Conservation (phyloP, 768 basidiomycete species). For the Saitozyma podzolica region DNA sequence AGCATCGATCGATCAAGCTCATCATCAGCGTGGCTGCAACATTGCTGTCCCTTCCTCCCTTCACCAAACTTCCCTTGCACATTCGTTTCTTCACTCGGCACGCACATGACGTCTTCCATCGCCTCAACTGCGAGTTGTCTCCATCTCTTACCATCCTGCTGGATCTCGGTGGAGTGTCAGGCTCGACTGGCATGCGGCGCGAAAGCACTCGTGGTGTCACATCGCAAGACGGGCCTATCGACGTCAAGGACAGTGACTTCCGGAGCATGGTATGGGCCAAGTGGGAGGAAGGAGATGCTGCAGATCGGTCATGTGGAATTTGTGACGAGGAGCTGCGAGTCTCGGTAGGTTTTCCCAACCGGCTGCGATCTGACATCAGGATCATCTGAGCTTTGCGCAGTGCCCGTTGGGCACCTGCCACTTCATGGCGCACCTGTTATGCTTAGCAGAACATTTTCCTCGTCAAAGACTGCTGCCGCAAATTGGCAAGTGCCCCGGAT, state of each 20-base stretch:
- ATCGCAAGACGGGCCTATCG: slow-evolving; percentile 35
- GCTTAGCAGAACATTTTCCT: slow-evolving; percentile 43
- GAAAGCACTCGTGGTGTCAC: slow-evolving; percentile 28
- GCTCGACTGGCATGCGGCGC: slow-evolving; percentile 22
- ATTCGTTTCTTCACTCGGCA: slow-evolving; percentile 69
- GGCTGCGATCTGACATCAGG: slow-evolving; percentile 38
- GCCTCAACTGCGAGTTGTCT: slow-evolving; percentile 16
- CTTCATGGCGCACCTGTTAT: slow-evolving; percentile 39
- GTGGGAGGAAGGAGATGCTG: slow-evolving; percentile 17
- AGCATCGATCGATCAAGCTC: slow-evolving; percentile 2
- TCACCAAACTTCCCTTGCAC: slow-evolving; percentile 70
- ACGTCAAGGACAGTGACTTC: slow-evolving; percentile 45
- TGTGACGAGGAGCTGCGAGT: background rate
- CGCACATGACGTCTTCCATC: slow-evolving; percentile 3
- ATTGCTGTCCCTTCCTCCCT: slow-evolving; percentile 69
- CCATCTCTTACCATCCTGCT: slow-evolving; percentile 17
- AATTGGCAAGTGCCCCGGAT: slow-evolving; percentile 46
- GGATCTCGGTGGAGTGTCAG: slow-evolving; percentile 48
- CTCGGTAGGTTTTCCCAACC: slow-evolving; percentile 22
- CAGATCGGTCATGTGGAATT: background rate
- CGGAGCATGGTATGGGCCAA: slow-evolving; percentile 33
- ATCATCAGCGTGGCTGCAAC: slow-evolving; percentile 58
- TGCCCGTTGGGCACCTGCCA: slow-evolving; percentile 13
- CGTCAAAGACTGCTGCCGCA: slow-evolving; percentile 41
- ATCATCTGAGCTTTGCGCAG: slow-evolving; percentile 45